Evolutionary conservation across 495 filamentous ascomycete genomes (phyloP).

Genomic region (Xylaria castorea): DNA sequence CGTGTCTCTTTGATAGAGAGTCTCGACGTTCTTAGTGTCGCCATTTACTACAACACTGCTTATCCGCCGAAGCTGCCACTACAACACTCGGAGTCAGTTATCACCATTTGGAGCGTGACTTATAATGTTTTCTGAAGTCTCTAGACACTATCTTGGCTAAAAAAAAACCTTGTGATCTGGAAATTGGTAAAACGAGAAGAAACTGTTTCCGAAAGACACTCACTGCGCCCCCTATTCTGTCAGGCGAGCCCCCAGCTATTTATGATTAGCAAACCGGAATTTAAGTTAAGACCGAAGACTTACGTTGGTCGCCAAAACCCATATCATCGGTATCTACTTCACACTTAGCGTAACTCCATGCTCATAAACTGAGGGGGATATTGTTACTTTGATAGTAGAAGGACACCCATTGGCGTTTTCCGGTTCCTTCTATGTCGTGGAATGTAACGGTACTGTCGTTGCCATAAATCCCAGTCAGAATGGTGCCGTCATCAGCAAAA

Average conservation of each 20-base stretch:
- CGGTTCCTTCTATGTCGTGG: conserved; percentile 53
- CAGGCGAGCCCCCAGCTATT: conserved; percentile 45
- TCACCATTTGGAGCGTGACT: neutral
- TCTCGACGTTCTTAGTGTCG: conserved; percentile 42
- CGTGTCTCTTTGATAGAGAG: conserved; percentile 51
- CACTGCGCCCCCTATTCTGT: conserved; percentile 47
- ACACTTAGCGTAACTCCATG: conserved; percentile 20
- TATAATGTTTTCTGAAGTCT: neutral
- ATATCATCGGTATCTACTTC: conserved; percentile 47
- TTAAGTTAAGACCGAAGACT: conserved; percentile 21
- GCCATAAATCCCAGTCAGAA: conserved; percentile 56
- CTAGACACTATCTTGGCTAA: neutral
- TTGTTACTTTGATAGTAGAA: conserved; percentile 57
- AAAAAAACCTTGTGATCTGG: neutral
- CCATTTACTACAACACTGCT: conserved; percentile 53
- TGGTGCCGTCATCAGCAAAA: conserved; percentile 52
- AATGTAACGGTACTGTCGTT: conserved; percentile 61
- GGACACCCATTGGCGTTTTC: conserved; percentile 61
- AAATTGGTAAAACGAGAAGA: too few relatives aligned
- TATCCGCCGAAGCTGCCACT: conserved; percentile 52
- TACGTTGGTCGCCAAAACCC: conserved; percentile 53
- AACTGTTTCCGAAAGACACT: neutral
- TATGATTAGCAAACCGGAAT: neutral
- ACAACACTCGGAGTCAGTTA: neutral
- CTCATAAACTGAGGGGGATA: neutral